Base-by-base conservation (phyloP, 208 protist genomes). In the Novymonas esmeraldas region DNA sequence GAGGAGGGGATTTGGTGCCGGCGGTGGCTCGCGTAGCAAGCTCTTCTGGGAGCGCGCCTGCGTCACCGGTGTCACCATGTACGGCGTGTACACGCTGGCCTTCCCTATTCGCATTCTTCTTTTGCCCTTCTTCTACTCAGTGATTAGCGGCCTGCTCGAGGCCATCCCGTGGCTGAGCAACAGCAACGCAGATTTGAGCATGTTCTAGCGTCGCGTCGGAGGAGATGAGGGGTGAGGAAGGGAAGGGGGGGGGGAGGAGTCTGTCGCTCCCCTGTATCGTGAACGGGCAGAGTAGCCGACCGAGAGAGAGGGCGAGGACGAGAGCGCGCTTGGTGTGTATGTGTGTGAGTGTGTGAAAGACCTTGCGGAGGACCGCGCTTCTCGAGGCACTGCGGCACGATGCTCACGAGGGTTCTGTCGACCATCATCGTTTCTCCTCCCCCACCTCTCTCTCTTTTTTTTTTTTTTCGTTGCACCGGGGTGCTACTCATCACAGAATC, bases 51-150 rank as follows among this genome's bases (percentile, higher is more conserved):
- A 96, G 70, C 73, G 70, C n/a, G 75, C 78, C 13, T 78, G 78
- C 6, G 81, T 87, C 22, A 81, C 63, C 28, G 73, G 83, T 16
- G 7, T 89, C 39, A 46, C 71, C 18, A 48, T 79, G 5, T 96
- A 94, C 74, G 75, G 78, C 38, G 54, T 79, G 20, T 94, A 94
- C 78, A 82, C 86, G 2, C 59, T 96, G 13, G 70, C 79, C 39
- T 96, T 96, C 64, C 91, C 91, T 2, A 61, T 96, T 34, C 88
- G 91, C 59, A 64, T 93, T 46, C n/a, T 90, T 10, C 16, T 93
- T 38, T 70, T 94, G 31, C 88, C 88, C 2, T 57, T 82, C 51
- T 70, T 93, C 60, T 94, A 94, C 78, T 76, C 76, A 7, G 26
- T 88, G 4, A 63, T 96, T 45, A 78, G 78, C 24, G 42, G 56